Evolutionary conservation across 768 basidiomycete genomes (phyloP).

Genomic region (Suillus discolor): DNA sequence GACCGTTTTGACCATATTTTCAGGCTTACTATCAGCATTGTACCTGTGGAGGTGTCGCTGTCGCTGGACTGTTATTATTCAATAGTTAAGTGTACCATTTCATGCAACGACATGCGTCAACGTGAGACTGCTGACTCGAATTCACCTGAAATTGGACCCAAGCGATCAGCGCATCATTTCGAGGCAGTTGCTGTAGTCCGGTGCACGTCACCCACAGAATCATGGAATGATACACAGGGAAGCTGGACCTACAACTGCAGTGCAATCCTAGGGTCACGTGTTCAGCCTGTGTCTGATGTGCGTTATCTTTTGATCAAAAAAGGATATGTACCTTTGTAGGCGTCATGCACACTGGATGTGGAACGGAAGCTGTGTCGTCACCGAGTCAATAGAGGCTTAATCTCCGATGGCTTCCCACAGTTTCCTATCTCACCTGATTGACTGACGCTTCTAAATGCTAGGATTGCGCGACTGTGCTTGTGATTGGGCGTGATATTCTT

Average conservation of each 20-base stretch:
- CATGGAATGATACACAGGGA: neutral
- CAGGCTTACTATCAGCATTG: neutral
- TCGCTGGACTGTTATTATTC: neutral
- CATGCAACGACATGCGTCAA: neutral
- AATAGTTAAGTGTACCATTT: neutral
- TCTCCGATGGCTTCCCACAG: neutral
- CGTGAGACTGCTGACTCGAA: neutral
- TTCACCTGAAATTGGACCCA: neutral
- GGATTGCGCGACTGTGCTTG: neutral
- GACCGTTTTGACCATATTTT: neutral
- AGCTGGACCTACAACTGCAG: constrained; percentile 3
- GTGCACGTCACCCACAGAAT: neutral
- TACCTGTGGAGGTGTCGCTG: neutral
- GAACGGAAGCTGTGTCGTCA: neutral
- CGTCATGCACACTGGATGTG: neutral
- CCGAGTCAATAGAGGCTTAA: neutral
- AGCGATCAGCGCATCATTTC: neutral
- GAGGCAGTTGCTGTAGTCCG: neutral
- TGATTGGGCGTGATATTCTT: neutral
- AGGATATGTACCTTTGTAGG: neutral
- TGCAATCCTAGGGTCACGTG: constrained; percentile 3
- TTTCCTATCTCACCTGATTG: neutral
- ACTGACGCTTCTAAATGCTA: constrained; percentile 3
- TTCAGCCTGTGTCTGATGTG: neutral
- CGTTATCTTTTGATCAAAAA: neutral